Evolutionary conservation across 768 basidiomycete species (phyloP), one percentile per base, ranked within the genome.

Genomic region (Boletellus emodensis): DNA sequence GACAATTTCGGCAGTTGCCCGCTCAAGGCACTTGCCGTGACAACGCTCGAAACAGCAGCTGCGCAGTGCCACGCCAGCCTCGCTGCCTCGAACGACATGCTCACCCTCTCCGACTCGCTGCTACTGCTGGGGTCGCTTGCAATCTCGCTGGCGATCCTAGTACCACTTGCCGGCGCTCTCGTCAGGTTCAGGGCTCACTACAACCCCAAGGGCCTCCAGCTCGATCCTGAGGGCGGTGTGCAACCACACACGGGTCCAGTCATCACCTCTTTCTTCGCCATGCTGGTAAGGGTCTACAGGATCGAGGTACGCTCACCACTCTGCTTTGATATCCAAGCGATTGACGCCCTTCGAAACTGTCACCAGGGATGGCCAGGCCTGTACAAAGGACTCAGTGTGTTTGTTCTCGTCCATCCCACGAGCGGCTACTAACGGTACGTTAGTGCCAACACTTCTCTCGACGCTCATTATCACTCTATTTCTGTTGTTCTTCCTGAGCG

Each of bases 171-270:
- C 8, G 89, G 88, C 4, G 74, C 84, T 12, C 73, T 90, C 10
- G 83, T 91, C 8, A 78, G 89, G 41, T 83, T 87, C 64, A 77
- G 90, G 67, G 87, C 87, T 28, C 90, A 92, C 63, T 92, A 87
- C 72, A 89, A 87, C 61, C 90, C 90, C 3, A 87, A 86, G 66
- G 87, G 85, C 33, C 81, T 93, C 36, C 87, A 85, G 46, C 75
- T 92, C 36, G 90, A 91, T 65, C 71, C 77, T 28, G 88, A 90
- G 61, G 88, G 85, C 30, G 82, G 77, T 41, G 84, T 80, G n/a
- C 77, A 83, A 65, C 81, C 87, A 0, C 82, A 89, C 59, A 84
- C 87, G 5, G 85, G 84, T 32, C 90, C 90, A 51, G 77, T 88
- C n/a, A 76, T 92, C 48, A 79, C 78, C 14, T 82, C 84, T 4